phyloP scores from a whole-genome alignment of 352 stramenopile genomes.

The Pythium phragmitis region DNA sequence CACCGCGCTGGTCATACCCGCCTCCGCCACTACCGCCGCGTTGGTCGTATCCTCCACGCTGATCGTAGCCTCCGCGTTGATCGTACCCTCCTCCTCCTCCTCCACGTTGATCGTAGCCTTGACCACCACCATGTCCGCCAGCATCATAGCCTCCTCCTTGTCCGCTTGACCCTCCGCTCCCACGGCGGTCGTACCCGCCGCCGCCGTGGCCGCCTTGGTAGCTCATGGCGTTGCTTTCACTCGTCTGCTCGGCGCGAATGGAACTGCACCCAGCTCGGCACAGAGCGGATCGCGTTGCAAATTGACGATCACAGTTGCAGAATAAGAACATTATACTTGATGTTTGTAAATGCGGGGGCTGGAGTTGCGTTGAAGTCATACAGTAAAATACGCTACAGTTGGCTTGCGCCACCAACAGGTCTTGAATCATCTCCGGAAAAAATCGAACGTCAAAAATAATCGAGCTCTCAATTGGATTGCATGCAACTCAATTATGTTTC shows the following conservation, averaged over 20 bases:
- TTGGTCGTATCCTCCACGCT: slow-evolving; percentile 24
- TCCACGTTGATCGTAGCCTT: slow-evolving; percentile 15
- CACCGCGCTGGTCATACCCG: slow-evolving; percentile 29
- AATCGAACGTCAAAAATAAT: slow-evolving; percentile 7
- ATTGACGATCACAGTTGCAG: slow-evolving; percentile 14
- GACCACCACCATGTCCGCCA: slow-evolving; percentile 9
- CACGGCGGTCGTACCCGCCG: slow-evolving; percentile 33
- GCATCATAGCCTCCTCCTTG: slow-evolving; percentile 8
- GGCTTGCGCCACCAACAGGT: slow-evolving; percentile 13
- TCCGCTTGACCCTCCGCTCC: slow-evolving; percentile 16
- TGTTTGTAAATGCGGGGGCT: background rate
- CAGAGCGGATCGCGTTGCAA: slow-evolving; percentile 12
- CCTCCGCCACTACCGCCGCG: slow-evolving; percentile 16
- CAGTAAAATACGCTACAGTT: background rate
- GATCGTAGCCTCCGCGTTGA: slow-evolving; percentile 22
- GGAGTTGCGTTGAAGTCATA: slow-evolving; percentile 26
- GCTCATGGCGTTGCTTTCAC: slow-evolving; percentile 37
- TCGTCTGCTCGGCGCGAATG: background rate
- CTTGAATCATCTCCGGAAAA: background rate
- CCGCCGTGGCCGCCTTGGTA: slow-evolving; percentile 32
- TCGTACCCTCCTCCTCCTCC: slow-evolving; percentile 32
- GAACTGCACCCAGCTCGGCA: slow-evolving; percentile 13
- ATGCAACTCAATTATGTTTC: background rate
- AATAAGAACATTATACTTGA: slow-evolving; percentile 7
- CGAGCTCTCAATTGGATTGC: background rate